Base-by-base conservation (phyloP, 306 rosid genomes). In the Urtica urens region DNA sequence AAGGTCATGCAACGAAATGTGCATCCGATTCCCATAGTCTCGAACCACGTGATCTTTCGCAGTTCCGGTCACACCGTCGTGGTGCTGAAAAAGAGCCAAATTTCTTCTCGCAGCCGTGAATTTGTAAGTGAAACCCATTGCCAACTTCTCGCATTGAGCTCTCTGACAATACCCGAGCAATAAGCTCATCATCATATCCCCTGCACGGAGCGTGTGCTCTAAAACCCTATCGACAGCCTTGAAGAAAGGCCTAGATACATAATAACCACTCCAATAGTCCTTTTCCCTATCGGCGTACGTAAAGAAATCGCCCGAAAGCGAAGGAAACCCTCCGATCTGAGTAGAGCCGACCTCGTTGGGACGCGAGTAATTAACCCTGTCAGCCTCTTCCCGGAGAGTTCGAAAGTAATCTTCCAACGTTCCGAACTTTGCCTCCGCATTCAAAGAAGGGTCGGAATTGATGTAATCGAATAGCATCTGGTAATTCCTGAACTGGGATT, bases 221-320 rank as follows among this genome's bases (percentile, higher is more conserved):
- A 90, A 70, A 23, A 90, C 87, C 72, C 99, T 78, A 68, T 90
- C 99, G 65, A 90, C 94, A 64, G 93, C 99, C 79, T 90, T 90
- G 60, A 85, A 90, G 72, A 90, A 90, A 24, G 99, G 99, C 62
- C 95, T 76, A 26, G 99, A 85, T 55, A 90, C 95, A 63, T 90
- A 90, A 85, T 90, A 90, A 34, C 99, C 99, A 63, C 99, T 90
- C 99, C 99, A 90, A 67, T 90, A 90, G 75, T 90, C 99, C 51
- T 77, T 78, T 56, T 90, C 82, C 72, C 95, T 76, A 67, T 90
- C 99, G 56, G 99, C 69, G 56, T 90, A 90, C 45, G 99, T 90
- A 54, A 90, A 90, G 76, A 90, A 90, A 58, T 90, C 99, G 17
- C 99, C 99, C 3, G 96, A 79, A 18, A 90, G 57, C 66, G 99